phyloP scores from a whole-genome alignment of 495 filamentous ascomycete species.

The Hypoxylon subgilvum region DNA sequence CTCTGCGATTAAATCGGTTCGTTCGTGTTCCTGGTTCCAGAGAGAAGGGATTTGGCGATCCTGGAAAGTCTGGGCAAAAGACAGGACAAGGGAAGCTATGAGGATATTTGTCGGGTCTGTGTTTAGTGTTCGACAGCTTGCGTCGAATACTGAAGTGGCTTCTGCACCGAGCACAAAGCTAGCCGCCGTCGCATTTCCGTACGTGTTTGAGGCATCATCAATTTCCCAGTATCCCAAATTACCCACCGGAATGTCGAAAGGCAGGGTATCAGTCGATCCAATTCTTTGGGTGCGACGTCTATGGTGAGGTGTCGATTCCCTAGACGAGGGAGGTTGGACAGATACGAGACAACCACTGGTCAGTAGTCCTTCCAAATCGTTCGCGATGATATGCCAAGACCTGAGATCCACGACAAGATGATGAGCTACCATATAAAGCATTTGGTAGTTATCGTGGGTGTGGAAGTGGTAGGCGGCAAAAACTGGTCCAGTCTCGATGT shows the following conservation, averaged over 20 bases:
- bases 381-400: conserved; percentile 71
- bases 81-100: conserved; percentile 54
- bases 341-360: conserved; percentile 51
- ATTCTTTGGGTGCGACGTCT: conserved; percentile 40
- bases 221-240: conserved; percentile 56
- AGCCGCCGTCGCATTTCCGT: conserved; percentile 48
- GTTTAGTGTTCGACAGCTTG: conserved; percentile 49
- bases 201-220: conserved; percentile 51
- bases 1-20: conserved; percentile 45
- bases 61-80: conserved; percentile 56
- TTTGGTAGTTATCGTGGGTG: conserved; percentile 52
- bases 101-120: conserved; percentile 57
- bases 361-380: conserved; percentile 70
- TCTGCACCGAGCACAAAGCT: conserved; percentile 52
- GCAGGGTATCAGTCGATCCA: conserved; percentile 32
- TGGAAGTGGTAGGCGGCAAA: conserved; percentile 57
- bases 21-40: conserved; percentile 57
- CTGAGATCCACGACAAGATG: conserved; percentile 74
- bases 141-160: conserved; percentile 52
- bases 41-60: conserved; percentile 63
- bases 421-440: conserved; percentile 70
- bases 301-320: conserved; percentile 64
- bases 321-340: conserved; percentile 61
- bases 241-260: conserved; percentile 44
- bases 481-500: conserved; percentile 44